phyloP scores from a whole-genome alignment of 805 yeast genomes.

The Sungouiozyma intestinalis region DNA sequence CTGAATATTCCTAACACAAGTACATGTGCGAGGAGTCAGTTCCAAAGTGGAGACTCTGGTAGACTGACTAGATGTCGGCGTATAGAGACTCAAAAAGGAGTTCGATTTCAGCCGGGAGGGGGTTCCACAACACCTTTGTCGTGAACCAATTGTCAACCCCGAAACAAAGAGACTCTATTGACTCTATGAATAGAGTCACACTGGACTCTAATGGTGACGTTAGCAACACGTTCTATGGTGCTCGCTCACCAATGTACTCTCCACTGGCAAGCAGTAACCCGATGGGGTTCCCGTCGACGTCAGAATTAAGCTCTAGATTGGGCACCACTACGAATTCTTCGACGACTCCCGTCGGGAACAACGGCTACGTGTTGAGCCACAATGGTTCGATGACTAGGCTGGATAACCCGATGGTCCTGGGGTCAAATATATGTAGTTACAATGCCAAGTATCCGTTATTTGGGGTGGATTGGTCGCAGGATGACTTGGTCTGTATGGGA shows the following conservation, averaged over 20 bases:
- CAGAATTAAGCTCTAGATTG: background rate
- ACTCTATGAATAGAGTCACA: background rate
- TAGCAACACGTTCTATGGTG: constrained; percentile 1
- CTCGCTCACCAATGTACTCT: constrained; percentile 24
- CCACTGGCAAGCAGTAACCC: constrained; percentile 11
- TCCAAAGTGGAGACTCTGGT: background rate
- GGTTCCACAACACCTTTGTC: constrained; percentile 6
- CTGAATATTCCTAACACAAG: too few relatives aligned
- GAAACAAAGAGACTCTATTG: background rate
- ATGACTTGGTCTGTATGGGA: constrained; percentile 25
- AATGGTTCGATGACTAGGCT: background rate
- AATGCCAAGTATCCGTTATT: constrained; percentile 22
- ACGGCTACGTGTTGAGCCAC: background rate
- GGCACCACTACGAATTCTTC: background rate
- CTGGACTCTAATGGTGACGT: constrained; percentile 2
- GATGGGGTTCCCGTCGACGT: background rate
- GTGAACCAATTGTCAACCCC: background rate
- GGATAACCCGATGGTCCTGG: background rate
- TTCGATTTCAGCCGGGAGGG: constrained; percentile 21
- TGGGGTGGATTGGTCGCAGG: constrained; percentile 27
- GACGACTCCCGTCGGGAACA: background rate
- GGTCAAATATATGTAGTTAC: constrained; percentile 16
- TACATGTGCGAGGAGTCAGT: background rate
- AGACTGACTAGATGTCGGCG: constrained; percentile 13
- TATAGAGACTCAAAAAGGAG: constrained; percentile 23